phyloP scores from a whole-genome alignment of 2,329 filamentous ascomycete genomes.

The Plenodomus lindquistii region DNA sequence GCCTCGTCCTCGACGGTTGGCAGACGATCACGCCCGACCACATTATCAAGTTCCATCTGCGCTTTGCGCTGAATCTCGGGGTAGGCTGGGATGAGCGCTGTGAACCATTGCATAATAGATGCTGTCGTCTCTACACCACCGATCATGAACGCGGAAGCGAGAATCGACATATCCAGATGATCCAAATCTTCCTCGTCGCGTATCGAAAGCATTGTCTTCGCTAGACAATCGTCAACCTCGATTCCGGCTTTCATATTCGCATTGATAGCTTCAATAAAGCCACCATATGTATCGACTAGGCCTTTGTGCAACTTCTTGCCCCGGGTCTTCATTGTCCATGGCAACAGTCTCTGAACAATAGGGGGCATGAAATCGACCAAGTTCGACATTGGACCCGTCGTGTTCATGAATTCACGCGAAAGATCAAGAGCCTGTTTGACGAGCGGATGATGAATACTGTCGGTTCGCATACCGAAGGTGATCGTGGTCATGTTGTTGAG shows the following conservation, averaged over 20 bases:
- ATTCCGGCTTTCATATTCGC: conserved; percentile 6
- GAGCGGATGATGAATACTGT: no score
- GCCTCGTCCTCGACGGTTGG: conserved; percentile 10
- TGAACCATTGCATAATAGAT: conserved; percentile 12
- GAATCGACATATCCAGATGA: conserved; percentile 18
- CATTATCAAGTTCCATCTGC: conserved; percentile 13
- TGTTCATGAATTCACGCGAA: no score
- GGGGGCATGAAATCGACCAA: no score
- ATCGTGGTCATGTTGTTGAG: no score
- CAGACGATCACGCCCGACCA: conserved; percentile 11
- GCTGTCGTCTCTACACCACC: conserved; percentile 18
- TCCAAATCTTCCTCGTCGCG: conserved; percentile 12
- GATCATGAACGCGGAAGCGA: conserved; percentile 22
- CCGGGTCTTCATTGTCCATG: no score
- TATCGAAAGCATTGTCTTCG: conserved; percentile 15
- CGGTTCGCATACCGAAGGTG: no score
- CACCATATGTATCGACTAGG: no score
- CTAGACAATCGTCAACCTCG: conserved; percentile 15
- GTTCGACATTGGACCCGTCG: no score
- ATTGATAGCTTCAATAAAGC: no score
- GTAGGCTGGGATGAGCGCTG: conserved; percentile 2
- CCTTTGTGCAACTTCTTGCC: no score
- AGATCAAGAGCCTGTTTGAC: no score
- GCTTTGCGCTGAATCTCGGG: neutral
- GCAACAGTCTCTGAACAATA: no score